Evolutionary conservation across 2,329 filamentous ascomycete genomes (phyloP).

Genomic region (Alternaria ethzedia): DNA sequence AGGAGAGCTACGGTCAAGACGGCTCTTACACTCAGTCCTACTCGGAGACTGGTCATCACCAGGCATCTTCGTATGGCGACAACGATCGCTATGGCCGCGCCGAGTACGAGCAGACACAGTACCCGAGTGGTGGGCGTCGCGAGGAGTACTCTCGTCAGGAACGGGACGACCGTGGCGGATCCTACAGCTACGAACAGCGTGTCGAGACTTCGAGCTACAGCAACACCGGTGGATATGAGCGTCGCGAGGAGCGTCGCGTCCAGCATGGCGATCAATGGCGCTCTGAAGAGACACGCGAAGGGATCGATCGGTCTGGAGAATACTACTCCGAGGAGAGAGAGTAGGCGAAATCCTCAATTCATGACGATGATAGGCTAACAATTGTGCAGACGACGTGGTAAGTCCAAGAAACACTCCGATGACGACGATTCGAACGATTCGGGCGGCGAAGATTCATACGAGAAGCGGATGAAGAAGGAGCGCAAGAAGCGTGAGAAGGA

Average conservation of each 20-base stretch:
- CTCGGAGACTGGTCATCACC: conserved; percentile 65
- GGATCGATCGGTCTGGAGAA: conserved; percentile 45
- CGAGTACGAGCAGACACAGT: conserved; percentile 65
- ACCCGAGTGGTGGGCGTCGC: conserved; percentile 62
- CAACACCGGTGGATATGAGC: conserved; percentile 63
- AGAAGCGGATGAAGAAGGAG: conserved; percentile 27
- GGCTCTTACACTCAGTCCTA: conserved; percentile 67
- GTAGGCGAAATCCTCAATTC: conserved; percentile 25
- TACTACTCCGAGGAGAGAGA: conserved; percentile 52
- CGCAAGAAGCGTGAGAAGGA: conserved; percentile 30
- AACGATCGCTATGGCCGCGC: conserved; percentile 66
- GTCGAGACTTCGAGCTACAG: conserved; percentile 59
- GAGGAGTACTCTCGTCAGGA: conserved; percentile 68
- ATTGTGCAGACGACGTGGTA: conserved; percentile 39
- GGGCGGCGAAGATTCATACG: conserved; percentile 38
- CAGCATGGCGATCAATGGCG: conserved; percentile 52
- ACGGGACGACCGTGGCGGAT: conserved; percentile 55
- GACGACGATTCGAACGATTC: conserved; percentile 38
- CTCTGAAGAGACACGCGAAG: conserved; percentile 46
- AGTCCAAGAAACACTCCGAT: conserved; percentile 51
- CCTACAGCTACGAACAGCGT: conserved; percentile 65
- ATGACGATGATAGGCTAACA: conserved; percentile 14
- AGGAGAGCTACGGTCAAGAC: conserved; percentile 62
- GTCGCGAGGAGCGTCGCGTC: conserved; percentile 63
- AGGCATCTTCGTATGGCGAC: conserved; percentile 39